phyloP scores from a whole-genome alignment of 345 rosid species.

The Citrus trifoliata region DNA sequence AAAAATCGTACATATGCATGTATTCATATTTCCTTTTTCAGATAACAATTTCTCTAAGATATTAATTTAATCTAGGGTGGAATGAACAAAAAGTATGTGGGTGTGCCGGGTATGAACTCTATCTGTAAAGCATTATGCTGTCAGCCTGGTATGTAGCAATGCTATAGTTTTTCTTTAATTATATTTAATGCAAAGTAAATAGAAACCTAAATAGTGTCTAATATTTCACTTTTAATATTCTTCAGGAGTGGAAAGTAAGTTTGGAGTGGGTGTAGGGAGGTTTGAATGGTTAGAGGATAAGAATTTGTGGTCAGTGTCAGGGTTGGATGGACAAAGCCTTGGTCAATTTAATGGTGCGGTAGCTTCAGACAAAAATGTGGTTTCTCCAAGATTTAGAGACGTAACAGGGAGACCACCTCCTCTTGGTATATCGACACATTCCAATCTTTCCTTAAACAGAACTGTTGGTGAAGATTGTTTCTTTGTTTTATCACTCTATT shows the following conservation, averaged over 20 bases:
- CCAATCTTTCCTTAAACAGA: background rate
- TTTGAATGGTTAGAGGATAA: constrained; percentile 65
- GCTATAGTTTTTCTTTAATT: background rate
- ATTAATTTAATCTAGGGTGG: constrained; percentile 43
- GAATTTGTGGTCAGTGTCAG: constrained; percentile 58
- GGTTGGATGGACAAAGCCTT: constrained; percentile 51
- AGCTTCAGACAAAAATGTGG: constrained; percentile 64
- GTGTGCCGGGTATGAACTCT: constrained; percentile 85
- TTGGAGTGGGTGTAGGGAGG: constrained; percentile 58
- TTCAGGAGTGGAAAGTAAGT: constrained; percentile 68
- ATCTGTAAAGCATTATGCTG: constrained; percentile 60
- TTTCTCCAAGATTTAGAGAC: constrained; percentile 59
- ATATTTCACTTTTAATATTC: constrained; percentile 7
- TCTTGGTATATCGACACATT: constrained; percentile 42
- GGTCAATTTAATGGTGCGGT: constrained; percentile 68
- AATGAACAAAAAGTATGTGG: constrained; percentile 59
- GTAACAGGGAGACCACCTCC: constrained; percentile 59
- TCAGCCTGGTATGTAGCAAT: constrained; percentile 46
- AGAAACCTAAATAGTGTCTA: background rate
- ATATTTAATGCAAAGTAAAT: background rate
- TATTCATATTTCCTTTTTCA: background rate
- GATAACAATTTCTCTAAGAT: background rate
- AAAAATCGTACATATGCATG: background rate
- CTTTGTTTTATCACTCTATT: background rate
- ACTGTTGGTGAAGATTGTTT: background rate